These are phyloP conservation scores for Willaertia magna DNA, from an alignment of 208 protist species.

Conservation along the genomic window DNA sequence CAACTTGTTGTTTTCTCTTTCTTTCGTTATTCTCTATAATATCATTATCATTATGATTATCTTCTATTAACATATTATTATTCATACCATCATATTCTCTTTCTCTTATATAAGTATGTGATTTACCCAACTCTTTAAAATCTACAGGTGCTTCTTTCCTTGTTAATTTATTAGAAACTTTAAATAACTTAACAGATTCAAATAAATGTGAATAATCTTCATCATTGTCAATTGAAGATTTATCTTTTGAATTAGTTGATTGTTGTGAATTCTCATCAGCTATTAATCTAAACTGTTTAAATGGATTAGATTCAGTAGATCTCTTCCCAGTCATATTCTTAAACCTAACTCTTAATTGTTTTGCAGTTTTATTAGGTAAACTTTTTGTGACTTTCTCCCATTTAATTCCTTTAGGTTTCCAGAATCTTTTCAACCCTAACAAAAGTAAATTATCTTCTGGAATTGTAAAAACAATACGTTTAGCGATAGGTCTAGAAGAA, in stretches of 20 bases:
- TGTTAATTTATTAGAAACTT: background rate
- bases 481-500: background rate
- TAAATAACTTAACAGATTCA: background rate
- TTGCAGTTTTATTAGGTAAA: background rate
- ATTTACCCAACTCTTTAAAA: background rate
- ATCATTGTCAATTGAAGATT: too few relatives aligned
- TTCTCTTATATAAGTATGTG: background rate
- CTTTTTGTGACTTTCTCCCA: background rate
- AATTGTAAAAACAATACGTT: background rate
- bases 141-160: background rate
- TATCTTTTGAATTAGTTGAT: background rate
- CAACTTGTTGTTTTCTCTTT: background rate
- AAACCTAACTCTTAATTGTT: background rate
- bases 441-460: background rate
- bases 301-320: background rate
- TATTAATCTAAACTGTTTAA: background rate
- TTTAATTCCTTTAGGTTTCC: background rate
- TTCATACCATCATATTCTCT: background rate
- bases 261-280: background rate
- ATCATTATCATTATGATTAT: background rate
- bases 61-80: background rate
- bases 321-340: background rate
- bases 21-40: background rate
- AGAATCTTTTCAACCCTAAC: background rate
- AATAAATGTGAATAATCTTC: background rate